Conservation (phyloP, 2,329 filamentous ascomycete genomes). For the Phialophora chinensis region DNA sequence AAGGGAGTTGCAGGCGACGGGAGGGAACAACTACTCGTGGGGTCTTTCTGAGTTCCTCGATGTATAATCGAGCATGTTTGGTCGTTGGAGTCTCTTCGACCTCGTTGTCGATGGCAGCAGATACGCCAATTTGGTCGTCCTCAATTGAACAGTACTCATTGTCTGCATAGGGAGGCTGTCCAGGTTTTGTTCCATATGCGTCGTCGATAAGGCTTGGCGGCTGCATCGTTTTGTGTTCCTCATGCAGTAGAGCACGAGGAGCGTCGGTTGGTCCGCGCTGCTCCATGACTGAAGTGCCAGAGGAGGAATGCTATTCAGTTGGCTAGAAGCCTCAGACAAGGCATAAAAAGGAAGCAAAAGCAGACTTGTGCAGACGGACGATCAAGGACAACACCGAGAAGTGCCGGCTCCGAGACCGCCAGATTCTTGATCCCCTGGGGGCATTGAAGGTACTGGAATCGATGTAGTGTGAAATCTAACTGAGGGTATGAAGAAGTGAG, state of each 20-base stretch:
- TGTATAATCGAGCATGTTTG: background rate
- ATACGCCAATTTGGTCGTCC: background rate
- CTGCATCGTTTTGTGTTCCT: background rate
- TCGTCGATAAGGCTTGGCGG: background rate
- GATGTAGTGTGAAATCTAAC: background rate
- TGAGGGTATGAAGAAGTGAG: background rate
- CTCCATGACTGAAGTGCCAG: too few relatives aligned
- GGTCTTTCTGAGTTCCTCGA: background rate
- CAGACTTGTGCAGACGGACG: background rate
- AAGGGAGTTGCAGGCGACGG: background rate
- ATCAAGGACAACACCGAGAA: background rate
- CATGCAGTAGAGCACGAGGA: background rate
- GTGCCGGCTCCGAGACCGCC: background rate
- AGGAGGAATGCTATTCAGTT: too few relatives aligned
- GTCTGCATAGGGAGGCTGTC: background rate
- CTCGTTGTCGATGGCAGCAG: background rate
- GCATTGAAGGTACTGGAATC: background rate
- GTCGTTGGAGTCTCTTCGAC: constrained; percentile 16
- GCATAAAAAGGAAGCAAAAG: background rate
- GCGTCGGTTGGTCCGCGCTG: too few relatives aligned
- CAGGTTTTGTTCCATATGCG: background rate
- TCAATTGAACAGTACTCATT: background rate
- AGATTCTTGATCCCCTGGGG: background rate
- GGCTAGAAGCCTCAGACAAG: background rate
- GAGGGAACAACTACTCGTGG: background rate